A percentile compares a stretch with the other conserved stretches of the same genome.
phyloP scores from a whole-genome alignment of 2,329 filamentous ascomycete genomes.

The Pseudogymnoascus sp. region DNA sequence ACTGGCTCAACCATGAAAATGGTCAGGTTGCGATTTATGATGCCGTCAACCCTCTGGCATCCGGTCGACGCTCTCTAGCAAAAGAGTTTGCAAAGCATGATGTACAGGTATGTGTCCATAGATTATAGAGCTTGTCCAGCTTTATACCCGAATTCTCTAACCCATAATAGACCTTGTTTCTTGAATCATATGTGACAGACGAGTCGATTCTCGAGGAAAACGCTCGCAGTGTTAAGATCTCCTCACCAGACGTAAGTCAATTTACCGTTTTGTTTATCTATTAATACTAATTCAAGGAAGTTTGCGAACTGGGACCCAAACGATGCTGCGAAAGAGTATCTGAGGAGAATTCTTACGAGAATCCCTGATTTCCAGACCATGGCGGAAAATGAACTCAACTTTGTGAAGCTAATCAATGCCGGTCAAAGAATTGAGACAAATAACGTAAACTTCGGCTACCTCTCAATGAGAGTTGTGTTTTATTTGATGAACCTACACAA shows the following conservation, averaged over 20 bases:
- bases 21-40: constrained; percentile 98
- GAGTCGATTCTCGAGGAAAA: constrained; percentile 93
- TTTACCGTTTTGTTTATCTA: background rate
- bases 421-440: constrained; percentile 91
- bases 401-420: constrained; percentile 99
- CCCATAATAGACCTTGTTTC: constrained; percentile 71
- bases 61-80: constrained; percentile 71
- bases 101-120: constrained; percentile 55
- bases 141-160: constrained; percentile 2
- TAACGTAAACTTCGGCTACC: constrained; percentile 92
- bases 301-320: constrained; percentile 88
- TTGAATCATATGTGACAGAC: constrained; percentile 92
- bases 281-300: constrained; percentile 33
- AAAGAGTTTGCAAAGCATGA: constrained; percentile 98
- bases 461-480: constrained; percentile 95
- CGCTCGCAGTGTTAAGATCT: constrained; percentile 94
- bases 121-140: background rate
- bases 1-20: constrained; percentile 93
- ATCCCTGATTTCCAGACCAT: constrained; percentile 97
- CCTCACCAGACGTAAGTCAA: constrained; percentile 72
- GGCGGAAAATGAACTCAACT: constrained; percentile 88
- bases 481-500: constrained; percentile 97
- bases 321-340: constrained; percentile 85
- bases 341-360: constrained; percentile 79
- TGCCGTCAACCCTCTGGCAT: constrained; percentile 85